Percentiles rank a stretch among this genome's conserved stretches.
Evolutionary conservation across 2,329 filamentous ascomycete genomes (phyloP).

Genomic region (Fusarium aywerte): DNA sequence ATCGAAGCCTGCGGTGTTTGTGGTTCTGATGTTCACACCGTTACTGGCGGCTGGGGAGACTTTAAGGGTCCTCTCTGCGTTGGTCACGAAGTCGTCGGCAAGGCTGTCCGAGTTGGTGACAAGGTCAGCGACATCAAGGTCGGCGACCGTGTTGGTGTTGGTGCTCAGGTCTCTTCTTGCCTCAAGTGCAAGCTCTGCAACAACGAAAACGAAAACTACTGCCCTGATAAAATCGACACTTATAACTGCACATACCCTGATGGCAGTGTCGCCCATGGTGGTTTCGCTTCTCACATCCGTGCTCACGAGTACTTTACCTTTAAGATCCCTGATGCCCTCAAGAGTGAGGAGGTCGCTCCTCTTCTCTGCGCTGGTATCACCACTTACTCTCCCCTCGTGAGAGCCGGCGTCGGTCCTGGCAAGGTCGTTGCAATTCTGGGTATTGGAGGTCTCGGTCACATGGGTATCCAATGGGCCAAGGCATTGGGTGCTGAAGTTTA

Average conservation of each 20-base stretch:
- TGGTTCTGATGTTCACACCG: constrained; percentile 69
- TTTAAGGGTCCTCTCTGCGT: constrained; percentile 62
- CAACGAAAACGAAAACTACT: constrained; percentile 69
- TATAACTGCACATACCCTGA: constrained; percentile 68
- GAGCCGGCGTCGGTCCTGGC: constrained; percentile 74
- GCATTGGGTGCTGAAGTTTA: constrained; percentile 75
- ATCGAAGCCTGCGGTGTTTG: constrained; percentile 75
- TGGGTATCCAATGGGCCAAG: constrained; percentile 76
- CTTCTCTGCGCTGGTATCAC: constrained; percentile 85
- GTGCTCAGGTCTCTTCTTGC: constrained; percentile 40
- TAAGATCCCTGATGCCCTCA: constrained; percentile 65
- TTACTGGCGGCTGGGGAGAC: constrained; percentile 57
- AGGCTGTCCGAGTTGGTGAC: constrained; percentile 63
- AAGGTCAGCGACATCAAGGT: constrained; percentile 64
- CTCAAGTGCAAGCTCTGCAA: constrained; percentile 57
- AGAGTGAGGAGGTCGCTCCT: constrained; percentile 66
- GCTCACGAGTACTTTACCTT: constrained; percentile 68
- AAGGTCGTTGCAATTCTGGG: constrained; percentile 76
- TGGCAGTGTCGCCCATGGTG: constrained; percentile 73
- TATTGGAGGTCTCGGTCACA: constrained; percentile 78
- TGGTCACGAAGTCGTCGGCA: constrained; percentile 74
- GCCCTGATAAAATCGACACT: constrained; percentile 64
- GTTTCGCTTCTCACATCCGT: constrained; percentile 63
- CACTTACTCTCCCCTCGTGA: constrained; percentile 73
- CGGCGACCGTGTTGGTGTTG: constrained; percentile 67